These are phyloP conservation scores for Ananas comosus DNA, from an alignment of 176 grass and related monocot genomes.

Conservation along the genomic window DNA sequence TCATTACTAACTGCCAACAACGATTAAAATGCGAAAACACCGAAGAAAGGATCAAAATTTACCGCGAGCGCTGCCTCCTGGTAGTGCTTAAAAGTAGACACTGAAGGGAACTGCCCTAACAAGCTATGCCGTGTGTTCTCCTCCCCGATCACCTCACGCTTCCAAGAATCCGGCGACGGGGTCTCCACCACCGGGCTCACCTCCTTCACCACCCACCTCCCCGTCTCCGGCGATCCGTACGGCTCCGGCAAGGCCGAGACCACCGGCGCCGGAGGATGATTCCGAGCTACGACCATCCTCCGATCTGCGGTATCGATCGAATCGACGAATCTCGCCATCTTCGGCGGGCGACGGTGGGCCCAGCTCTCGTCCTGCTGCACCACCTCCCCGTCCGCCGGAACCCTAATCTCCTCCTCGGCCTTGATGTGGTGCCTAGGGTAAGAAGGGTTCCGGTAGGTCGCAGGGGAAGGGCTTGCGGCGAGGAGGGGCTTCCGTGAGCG, in stretches of 20 bases:
- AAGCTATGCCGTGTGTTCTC: conserved; percentile 20
- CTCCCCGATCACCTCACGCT: conserved; percentile 16
- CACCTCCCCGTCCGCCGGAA: conserved; percentile 37
- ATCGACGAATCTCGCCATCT: conserved; percentile 13
- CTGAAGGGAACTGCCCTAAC: conserved; percentile 48
- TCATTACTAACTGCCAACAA: background rate
- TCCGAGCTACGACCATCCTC: conserved; percentile 20
- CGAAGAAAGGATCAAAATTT: conserved; percentile 2
- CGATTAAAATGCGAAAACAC: background rate
- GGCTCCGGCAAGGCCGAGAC: background rate
- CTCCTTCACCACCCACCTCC: conserved; percentile 26
- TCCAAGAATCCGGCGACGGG: conserved; percentile 24
- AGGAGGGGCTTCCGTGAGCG: conserved; percentile 17
- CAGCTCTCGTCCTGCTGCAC: conserved; percentile 43
- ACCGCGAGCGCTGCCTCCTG: conserved; percentile 67
- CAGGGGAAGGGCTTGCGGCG: conserved; percentile 5
- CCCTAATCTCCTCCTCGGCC: conserved; percentile 8
- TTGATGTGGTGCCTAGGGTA: conserved; percentile 17
- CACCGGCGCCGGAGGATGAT: conserved; percentile 10
- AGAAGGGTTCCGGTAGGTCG: conserved; percentile 24
- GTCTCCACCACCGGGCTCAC: conserved; percentile 39
- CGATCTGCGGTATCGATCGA: background rate
- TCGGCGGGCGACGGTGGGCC: conserved; percentile 3
- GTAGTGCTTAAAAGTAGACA: conserved; percentile 66
- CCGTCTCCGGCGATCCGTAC: conserved; percentile 19